Evolutionary conservation across 2,329 filamentous ascomycete species (phyloP), one percentile per base, ranked within the genome.

Genomic region (Thelonectria rubi): DNA sequence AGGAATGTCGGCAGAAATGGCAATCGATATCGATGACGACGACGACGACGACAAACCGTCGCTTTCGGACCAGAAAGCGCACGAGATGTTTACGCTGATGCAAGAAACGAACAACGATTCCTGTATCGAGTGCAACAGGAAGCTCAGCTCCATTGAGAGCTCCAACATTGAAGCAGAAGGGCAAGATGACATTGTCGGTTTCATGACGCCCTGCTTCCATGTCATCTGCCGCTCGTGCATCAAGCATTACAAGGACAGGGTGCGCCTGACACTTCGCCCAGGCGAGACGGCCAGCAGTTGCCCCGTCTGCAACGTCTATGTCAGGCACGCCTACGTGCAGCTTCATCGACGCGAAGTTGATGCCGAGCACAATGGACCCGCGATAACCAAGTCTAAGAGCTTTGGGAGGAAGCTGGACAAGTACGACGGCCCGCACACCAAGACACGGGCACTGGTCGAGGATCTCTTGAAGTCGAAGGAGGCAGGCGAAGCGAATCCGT

Each of bases 401-500:
- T 54, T 59, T 64, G 80, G 83, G 14, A 84, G 84, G 50, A 91
- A 89, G 72, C 81, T 90, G 11, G 87, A 86, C 21, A 86, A 85
- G 32, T 99, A 98, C 74, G 84, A 84, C 45, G 94, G 94, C 0
- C 94, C 94, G 0, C 93, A 97, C 72, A 97, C 94, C 5, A 99
- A 99, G 80, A 97, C 95, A 1, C 88, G 86, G 59, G 93, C 92
- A 2, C 81, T 99, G 2, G 73, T 99, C 0, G 81, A 89, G n/a
- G 88, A 92, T 64, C 84, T 99, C 8, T 76, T 91, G 1, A 81
- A 83, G 52, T 87, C 88, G 53, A 86, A 88, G 59, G 81, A 81
- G 1, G 86, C 89, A 73, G 92, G 88, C 62, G 82, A 84, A 39
- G 79, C 79, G 0, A 81, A 86, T 10, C 86, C 88, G 0, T 79